Base-by-base conservation (phyloP, 371 early-diverging fungal species). In the Rhizopus delemar region DNA sequence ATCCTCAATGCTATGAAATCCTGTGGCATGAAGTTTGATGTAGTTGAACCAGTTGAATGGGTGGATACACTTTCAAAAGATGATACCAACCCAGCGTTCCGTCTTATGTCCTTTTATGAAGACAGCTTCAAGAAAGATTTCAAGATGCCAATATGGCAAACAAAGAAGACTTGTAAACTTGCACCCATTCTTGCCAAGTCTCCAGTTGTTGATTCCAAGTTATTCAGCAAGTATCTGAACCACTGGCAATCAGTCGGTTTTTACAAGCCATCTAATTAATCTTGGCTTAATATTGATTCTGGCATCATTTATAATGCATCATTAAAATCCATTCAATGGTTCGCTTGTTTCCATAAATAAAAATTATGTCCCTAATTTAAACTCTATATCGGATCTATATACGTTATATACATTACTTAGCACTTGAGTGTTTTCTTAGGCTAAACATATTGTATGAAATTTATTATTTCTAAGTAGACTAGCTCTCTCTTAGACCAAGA, bases 11-110 rank as follows among this genome's bases (percentile, higher is more conserved):
- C 73, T 7, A 63, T 71, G 55, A 65, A 51, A 39, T 45, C 33
- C 3, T 46, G 60, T 32, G 71, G 73, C 11, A 60, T 77, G 55
- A 15, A 51, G n/a, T 74, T 77, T 60, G 69, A 72, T 3, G 48
- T 53, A 0, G 67, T 77, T 1, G 3, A 53, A 3, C 51, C 67
- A 29, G 38, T 45, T 28, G 62, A 74, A 45, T 77, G 77, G 77
- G 56, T 71, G 3, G 41, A 63, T 6, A 41, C 32, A 1, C 57
- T 77, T 8, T 15, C 65, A 12, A 57, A 74, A 31, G 66, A 77
- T 33, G 60, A 65, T 29, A 57, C 50, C 2, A 77, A 77, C 51
- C 74, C 77, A n/a, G 71, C 72, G 0, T 71, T 62, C 31, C 61
- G 56, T 5, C 55, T 77, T 5, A 58, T 74, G 51, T 57, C 66